These are phyloP conservation scores for Imleria badia DNA, from an alignment of 768 basidiomycete genomes.

Conservation along the genomic window DNA sequence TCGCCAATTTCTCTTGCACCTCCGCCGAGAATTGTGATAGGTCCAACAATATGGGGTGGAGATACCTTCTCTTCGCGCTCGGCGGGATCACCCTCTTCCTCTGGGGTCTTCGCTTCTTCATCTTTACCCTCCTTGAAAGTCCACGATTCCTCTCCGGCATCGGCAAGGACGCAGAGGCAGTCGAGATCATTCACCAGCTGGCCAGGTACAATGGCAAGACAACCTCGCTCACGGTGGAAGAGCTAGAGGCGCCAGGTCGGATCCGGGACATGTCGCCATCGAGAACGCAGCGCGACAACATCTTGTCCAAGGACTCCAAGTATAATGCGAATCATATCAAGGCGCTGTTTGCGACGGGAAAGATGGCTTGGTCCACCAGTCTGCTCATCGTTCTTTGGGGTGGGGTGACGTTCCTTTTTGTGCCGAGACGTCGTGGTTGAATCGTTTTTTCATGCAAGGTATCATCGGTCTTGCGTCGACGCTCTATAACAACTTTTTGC, in stretches of 20 bases:
- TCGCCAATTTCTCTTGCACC: conserved; percentile 53
- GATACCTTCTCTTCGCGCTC: conserved; percentile 55
- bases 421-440: background rate
- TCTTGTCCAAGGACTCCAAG: conserved; percentile 42
- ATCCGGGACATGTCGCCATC: conserved; percentile 6
- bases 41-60: conserved; percentile 61
- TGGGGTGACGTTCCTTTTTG: conserved; percentile 30
- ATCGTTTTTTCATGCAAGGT: conserved; percentile 37
- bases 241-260: conserved; percentile 39
- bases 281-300: conserved; percentile 15
- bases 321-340: conserved; percentile 47
- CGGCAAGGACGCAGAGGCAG: conserved; percentile 52
- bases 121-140: conserved; percentile 54
- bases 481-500: conserved; percentile 56
- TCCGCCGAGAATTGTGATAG: conserved; percentile 35
- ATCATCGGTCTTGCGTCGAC: conserved; percentile 76
- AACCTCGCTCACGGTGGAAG: conserved; percentile 42
- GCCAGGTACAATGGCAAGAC: conserved; percentile 50
- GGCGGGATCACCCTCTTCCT: conserved; percentile 53
- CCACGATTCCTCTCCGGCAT: conserved; percentile 57
- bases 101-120: conserved; percentile 52
- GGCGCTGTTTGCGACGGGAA: conserved; percentile 60
- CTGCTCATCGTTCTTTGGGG: conserved; percentile 49
- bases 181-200: conserved; percentile 46
- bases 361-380: conserved; percentile 65